Base-by-base conservation (phyloP, 2,329 filamentous ascomycete genomes). In the Monascus ruber region DNA sequence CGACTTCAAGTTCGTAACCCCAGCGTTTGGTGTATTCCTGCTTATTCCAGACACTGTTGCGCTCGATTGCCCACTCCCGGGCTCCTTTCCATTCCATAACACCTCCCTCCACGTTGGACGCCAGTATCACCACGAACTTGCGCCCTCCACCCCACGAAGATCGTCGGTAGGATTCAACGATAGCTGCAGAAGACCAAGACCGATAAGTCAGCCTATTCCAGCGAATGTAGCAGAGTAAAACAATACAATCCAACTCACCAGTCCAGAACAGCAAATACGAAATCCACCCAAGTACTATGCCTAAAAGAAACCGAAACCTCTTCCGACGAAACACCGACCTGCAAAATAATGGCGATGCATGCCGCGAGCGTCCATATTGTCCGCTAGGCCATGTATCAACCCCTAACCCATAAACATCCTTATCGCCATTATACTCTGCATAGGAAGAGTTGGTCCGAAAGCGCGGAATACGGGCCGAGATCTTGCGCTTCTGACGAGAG, bases 41-140 rank as follows among this genome's bases (percentile, higher is more conserved):
- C 71, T 98, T 98, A 67, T 98, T 98, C 60, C 81, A 81, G 39
- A 96, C 78, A 57, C 89, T 96, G 68, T 96, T 88, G 60, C 91
- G 76, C 66, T 98, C 91, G 54, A 96, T 94, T 1, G 91, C 91
- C 91, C 91, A 98, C 66, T 98, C 91, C 44, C 88, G 77, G 17
- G 89, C 84, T 0, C 89, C 89, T 63, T 98, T 98, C 89, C 87
- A 95, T 57, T 95, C 89, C 87, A 96, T 96, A 5, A 98, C 91
- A 53, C 91, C 91, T 43, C 91, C 91, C 36, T 91, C 91, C 47
- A 94, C 76, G 56, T 98, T 98, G 40, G 91, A 88, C 24, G 84
- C 88, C 17, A 96, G 71, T 46, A 98, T 87, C 39, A 98, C 83
- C 47, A 98, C 91, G 56, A 83, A 88, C 55, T 94, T 96, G 56